Evolutionary conservation across 192 early-diverging fungal species (phyloP), one percentile per base, ranked within the genome.

Genomic region (Coemansia sp.): DNA sequence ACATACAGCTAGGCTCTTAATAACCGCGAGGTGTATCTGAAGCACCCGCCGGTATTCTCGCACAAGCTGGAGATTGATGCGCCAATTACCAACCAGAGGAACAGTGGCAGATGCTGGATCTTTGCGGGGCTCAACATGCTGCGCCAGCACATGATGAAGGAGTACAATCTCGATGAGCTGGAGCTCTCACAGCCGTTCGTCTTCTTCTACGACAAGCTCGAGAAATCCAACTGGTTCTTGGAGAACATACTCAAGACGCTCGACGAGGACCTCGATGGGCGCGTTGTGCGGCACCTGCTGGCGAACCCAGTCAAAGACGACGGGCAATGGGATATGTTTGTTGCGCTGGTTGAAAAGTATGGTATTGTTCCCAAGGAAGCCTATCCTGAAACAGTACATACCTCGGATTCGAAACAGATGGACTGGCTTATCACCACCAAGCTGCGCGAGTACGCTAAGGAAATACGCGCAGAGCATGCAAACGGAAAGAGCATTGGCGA

Each of bases 171-270:
- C 45, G 89, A 92, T 18, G 88, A 90, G 54, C 89, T 93, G 73
- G 91, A 93, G 71, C 84, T 93, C 13, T 90, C 89, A 39, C 89
- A 93, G 76, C 81, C 85, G 13, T 93, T 87, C 41, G 71, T 93
- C 42, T 93, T 89, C 69, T 88, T 89, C 73, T 89, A 83, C 76
- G 91, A 93, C 72, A 93, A 91, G 80, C 80, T 92, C 37, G 92
- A 92, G 68, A 93, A 92, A 81, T 79, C 87, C 62, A 93, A 93
- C 71, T 92, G 88, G 84, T 93, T 93, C 78, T 68, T 93, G 63
- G 91, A 91, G 66, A 88, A 86, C 67, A 85, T 93, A 72, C 88
- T 93, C 72, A 81, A 82, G 36, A 73, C 90, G 36, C 80, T 82
- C 18, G 85, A 89, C 42, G 69, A 81, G 55, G 84, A 89, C 22